Conservation (phyloP, 1,139 yeast species). For the Candida freyschussii region DNA sequence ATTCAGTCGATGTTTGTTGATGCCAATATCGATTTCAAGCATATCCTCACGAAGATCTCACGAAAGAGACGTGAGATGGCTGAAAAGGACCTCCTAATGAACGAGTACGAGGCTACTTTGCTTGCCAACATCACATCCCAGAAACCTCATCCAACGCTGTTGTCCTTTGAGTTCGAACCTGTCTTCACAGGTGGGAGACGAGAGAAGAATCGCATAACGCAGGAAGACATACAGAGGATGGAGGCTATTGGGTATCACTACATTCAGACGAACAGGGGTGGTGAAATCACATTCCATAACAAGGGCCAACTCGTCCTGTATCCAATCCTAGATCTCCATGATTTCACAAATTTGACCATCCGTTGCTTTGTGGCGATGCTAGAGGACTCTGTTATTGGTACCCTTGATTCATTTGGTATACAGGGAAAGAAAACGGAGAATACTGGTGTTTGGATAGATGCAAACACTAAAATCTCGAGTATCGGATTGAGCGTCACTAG, state of each 20-base stretch:
- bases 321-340: constrained; percentile 68
- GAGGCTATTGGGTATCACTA: constrained; percentile 40
- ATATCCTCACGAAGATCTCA: constrained; percentile 44
- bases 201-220: constrained; percentile 46
- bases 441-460: constrained; percentile 81
- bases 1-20: constrained; percentile 61
- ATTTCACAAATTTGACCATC: constrained; percentile 56
- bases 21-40: constrained; percentile 59
- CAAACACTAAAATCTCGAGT: constrained; percentile 73
- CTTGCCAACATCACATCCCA: constrained; percentile 41
- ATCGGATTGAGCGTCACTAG: constrained; percentile 85
- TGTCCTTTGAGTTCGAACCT: constrained; percentile 79
- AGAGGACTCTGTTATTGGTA: constrained; percentile 56
- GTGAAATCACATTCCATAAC: constrained; percentile 95
- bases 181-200: constrained; percentile 90
- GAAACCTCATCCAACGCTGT: constrained; percentile 58
- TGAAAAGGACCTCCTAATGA: constrained; percentile 38
- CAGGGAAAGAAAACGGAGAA: constrained; percentile 45
- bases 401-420: constrained; percentile 36
- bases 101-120: constrained; percentile 43
- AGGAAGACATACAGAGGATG: constrained; percentile 31
- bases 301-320: constrained; percentile 91
- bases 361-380: constrained; percentile 72
- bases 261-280: constrained; percentile 86
- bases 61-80: constrained; percentile 35